phyloP scores from a whole-genome alignment of 2,329 filamentous ascomycete genomes.

The Zopfia rhizophila region DNA sequence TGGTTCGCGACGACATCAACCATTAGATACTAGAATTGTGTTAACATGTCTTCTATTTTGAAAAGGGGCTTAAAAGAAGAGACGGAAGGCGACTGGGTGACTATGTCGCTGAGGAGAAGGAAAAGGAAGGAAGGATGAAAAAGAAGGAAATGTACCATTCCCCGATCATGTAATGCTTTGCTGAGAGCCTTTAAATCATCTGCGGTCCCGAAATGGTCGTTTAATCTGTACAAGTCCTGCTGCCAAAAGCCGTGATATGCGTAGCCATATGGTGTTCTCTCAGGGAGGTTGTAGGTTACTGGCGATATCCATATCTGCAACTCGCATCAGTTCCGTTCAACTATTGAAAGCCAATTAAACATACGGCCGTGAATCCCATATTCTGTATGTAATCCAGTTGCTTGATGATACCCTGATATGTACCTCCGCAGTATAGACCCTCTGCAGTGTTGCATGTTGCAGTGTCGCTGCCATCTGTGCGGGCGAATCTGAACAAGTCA shows the following conservation, averaged over 20 bases:
- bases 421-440: slow-evolving; percentile 69
- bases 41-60: neutral
- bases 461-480: slow-evolving; percentile 52
- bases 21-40: slow-evolving; percentile 63
- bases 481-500: slow-evolving; percentile 43
- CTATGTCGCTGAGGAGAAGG: neutral
- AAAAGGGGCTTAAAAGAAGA: neutral
- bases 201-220: slow-evolving; percentile 67
- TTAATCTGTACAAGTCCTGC: slow-evolving; percentile 64
- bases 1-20: slow-evolving; percentile 70
- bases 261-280: slow-evolving; percentile 54
- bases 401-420: slow-evolving; percentile 67
- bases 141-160: slow-evolving; percentile 57
- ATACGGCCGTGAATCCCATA: slow-evolving; percentile 68
- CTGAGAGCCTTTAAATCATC: slow-evolving; percentile 69
- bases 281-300: slow-evolving; percentile 54
- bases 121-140: slow-evolving; percentile 1
- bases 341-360: too few species aligned
- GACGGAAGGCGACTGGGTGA: neutral
- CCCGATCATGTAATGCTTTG: slow-evolving; percentile 63
- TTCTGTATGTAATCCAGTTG: slow-evolving; percentile 71
- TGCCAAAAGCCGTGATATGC: slow-evolving; percentile 65
- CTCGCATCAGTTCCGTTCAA: too few species aligned
- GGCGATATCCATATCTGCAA: slow-evolving; percentile 60
- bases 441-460: slow-evolving; percentile 47